phyloP scores from a whole-genome alignment of 2,329 filamentous ascomycete genomes.

The Pestalotiopsis sp. region DNA sequence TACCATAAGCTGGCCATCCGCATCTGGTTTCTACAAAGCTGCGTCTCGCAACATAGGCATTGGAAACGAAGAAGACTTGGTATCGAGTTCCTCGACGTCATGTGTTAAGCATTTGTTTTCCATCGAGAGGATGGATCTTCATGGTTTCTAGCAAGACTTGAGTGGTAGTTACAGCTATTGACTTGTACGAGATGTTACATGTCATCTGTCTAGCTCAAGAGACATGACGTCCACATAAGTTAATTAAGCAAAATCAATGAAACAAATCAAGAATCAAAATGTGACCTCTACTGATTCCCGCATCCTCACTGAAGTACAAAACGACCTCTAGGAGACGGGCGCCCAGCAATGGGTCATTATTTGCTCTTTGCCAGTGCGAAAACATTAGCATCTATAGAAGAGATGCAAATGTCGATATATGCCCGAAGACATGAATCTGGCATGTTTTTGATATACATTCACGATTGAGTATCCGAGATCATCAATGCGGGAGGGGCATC shows the following conservation, averaged over 20 bases:
- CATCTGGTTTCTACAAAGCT: neutral
- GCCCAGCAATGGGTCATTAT: constrained; percentile 54
- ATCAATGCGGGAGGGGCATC: neutral
- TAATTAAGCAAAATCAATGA: neutral
- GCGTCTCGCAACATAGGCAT: neutral
- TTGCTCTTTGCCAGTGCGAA: constrained; percentile 58
- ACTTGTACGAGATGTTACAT: neutral
- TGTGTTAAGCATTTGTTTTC: neutral
- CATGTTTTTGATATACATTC: neutral
- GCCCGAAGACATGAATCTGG: constrained; percentile 15
- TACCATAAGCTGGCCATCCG: neutral
- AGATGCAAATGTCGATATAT: constrained; percentile 45
- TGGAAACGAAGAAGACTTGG: neutral
- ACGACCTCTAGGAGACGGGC: constrained; percentile 56
- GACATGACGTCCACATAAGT: neutral
- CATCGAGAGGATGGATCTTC: neutral
- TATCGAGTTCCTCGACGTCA: neutral
- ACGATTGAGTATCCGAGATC: neutral
- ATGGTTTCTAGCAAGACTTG: neutral
- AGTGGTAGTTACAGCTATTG: neutral
- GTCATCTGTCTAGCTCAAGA: neutral
- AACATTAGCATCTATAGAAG: constrained; percentile 50
- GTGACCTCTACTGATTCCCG: constrained; percentile 63
- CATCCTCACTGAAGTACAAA: constrained; percentile 51
- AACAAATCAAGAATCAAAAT: constrained; percentile 27